These are phyloP conservation scores for Globisporangium yorkense DNA, from an alignment of 352 stramenopile species.

Conservation along the genomic window DNA sequence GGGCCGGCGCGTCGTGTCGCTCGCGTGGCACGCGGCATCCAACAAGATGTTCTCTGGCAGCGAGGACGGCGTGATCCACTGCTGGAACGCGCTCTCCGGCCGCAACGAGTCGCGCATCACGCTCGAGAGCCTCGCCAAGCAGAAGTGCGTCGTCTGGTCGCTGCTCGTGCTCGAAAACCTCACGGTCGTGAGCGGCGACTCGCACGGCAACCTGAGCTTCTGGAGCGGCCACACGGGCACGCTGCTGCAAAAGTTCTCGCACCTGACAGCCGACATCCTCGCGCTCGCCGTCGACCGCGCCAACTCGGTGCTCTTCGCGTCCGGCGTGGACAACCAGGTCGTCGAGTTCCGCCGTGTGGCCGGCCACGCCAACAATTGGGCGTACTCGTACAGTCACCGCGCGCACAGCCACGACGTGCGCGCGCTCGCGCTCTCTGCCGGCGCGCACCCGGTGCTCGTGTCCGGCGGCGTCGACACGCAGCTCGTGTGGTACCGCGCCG, in stretches of 20 bases:
- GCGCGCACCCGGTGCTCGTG: conserved; percentile 64
- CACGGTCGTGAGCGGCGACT: conserved; percentile 92
- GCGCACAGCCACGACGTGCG: conserved; percentile 90
- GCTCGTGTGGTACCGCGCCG: conserved; percentile 87
- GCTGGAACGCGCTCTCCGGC: conserved; percentile 71
- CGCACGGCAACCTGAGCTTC: conserved; percentile 89
- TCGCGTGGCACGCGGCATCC: conserved; percentile 71
- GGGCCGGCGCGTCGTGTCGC: conserved; percentile 65
- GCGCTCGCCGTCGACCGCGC: conserved; percentile 74
- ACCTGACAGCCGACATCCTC: conserved; percentile 89
- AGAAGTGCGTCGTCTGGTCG: conserved; percentile 86
- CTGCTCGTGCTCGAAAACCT: conserved; percentile 86
- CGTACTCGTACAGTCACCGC: conserved; percentile 85
- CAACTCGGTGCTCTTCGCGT: conserved; percentile 90
- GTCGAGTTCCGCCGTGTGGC: conserved; percentile 67
- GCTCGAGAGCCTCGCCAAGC: conserved; percentile 70
- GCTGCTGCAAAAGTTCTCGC: conserved; percentile 89
- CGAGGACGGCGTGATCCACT: conserved; percentile 84
- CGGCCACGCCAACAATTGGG: conserved; percentile 42
- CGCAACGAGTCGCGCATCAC: conserved; percentile 84
- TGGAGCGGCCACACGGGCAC: conserved; percentile 91
- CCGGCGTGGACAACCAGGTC: conserved; percentile 92
- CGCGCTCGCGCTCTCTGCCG: conserved; percentile 67
- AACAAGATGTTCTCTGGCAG: conserved; percentile 83
- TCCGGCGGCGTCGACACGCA: conserved; percentile 93